A percentile compares a stretch with the other conserved stretches of the same genome.
Evolutionary conservation across 2,329 filamentous ascomycete genomes (phyloP).

Genomic region (Exophiala dermatitidis): DNA sequence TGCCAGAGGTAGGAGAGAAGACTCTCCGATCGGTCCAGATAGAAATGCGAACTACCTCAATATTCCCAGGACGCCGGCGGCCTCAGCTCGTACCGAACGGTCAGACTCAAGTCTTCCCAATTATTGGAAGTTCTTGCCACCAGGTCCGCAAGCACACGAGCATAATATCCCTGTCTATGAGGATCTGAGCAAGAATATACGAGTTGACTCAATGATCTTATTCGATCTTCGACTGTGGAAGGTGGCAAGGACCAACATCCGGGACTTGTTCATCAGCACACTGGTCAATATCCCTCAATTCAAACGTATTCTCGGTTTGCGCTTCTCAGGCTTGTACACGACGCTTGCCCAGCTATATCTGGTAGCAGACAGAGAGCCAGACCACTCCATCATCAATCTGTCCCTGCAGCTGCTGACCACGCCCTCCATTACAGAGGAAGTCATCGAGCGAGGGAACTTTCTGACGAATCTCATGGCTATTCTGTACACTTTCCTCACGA

Average conservation of each 20-base stretch:
- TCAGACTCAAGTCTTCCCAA: constrained; percentile 28
- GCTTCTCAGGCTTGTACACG: constrained; percentile 94
- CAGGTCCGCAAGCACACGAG: constrained; percentile 51
- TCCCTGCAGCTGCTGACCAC: constrained; percentile 95
- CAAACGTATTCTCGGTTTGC: constrained; percentile 83
- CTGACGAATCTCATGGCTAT: constrained; percentile 92
- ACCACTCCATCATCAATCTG: constrained; percentile 97
- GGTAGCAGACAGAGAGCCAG: constrained; percentile 90
- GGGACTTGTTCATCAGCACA: constrained; percentile 91
- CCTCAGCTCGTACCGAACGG: constrained; percentile 36
- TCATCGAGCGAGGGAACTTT: constrained; percentile 92
- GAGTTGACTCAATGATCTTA: constrained; percentile 87
- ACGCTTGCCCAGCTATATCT: constrained; percentile 88
- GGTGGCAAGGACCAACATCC: constrained; percentile 79
- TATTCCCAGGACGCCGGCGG: constrained; percentile 74
- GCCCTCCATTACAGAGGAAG: constrained; percentile 90
- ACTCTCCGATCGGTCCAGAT: constrained; percentile 12
- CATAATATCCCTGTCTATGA: constrained; percentile 65
- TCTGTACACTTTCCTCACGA: constrained; percentile 93
- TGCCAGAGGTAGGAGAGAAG: constrained; percentile 11
- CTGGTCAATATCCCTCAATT: constrained; percentile 93
- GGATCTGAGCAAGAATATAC: constrained; percentile 79
- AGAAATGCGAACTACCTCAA: constrained; percentile 48
- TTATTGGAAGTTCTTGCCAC: constrained; percentile 20
- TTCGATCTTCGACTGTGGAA: constrained; percentile 98